Base-by-base conservation (phyloP, 768 basidiomycete genomes). In the Leccinum rimulosum region DNA sequence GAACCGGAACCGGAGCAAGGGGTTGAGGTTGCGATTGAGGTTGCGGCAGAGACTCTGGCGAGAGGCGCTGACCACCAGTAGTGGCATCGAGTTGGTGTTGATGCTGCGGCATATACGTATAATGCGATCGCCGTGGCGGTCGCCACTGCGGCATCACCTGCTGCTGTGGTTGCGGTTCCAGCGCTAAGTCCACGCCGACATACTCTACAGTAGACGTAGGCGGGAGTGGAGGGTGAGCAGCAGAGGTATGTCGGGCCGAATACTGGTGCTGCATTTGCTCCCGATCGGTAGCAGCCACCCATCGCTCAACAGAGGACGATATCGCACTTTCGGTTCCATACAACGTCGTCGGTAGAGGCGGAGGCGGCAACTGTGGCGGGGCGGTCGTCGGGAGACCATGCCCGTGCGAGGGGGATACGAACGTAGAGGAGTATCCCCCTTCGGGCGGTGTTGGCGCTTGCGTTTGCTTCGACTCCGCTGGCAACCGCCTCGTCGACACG, bases 401-500 rank as follows among this genome's bases (percentile, higher is more conserved):
- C 10, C 56, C 25, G 35, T 45, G 50, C 4, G 52, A 48, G 6
- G 40, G 11, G 25, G 25, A 6, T 4, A 27, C 4, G 12, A 49
- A 56, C 45, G 53, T 64, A n/a, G 64, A 38, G 9, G 58, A 11
- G 55, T 58, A 61, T 5, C 2, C 25, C 1, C 36, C 54, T 6
- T 66, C 69, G 2, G 56, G 31, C 1, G n/a, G 40, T 19, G 40
- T 1, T 19, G 40, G n/a, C n/a, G 10, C n/a, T 43, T n/a, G 40
- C 40, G 56, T 10, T 38, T 64, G 62, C 45, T 55, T 62, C 27
- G 59, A 56, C 25, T 69, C 68, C n/a, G n/a, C 40, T 43, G n/a
- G 17, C n/a, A 19, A 43, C 40, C 73, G 74, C 64, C 79, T 78
- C 8, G 76, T 73, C 3, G 84, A 81, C 14, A 89, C 81, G 43